These are phyloP conservation scores for Macrophomina tecta DNA, from an alignment of 2,329 filamentous ascomycete genomes.

Conservation along the genomic window DNA sequence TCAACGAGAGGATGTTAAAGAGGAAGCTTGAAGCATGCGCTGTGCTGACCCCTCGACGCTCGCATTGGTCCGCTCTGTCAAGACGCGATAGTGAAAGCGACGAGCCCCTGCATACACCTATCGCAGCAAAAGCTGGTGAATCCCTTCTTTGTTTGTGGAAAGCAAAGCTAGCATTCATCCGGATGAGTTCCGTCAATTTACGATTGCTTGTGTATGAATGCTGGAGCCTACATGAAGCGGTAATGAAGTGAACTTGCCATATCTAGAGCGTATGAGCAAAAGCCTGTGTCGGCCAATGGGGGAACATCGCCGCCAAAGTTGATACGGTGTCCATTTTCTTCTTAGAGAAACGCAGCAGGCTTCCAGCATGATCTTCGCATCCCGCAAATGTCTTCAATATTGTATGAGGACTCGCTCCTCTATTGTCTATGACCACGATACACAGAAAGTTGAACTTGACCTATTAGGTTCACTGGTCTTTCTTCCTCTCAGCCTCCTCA, in stretches of 20 bases:
- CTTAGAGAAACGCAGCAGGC: neutral
- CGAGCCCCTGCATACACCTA: neutral
- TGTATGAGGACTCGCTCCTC: neutral
- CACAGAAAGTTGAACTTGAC: neutral
- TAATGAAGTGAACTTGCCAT: too few relatives aligned
- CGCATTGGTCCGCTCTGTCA: neutral
- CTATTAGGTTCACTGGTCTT: conserved; percentile 32
- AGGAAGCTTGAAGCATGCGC: neutral
- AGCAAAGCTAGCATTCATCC: too few relatives aligned
- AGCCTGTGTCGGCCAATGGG: too few relatives aligned
- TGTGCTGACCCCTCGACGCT: neutral
- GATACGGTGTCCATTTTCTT: too few relatives aligned
- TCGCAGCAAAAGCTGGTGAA: too few relatives aligned
- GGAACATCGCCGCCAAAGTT: too few relatives aligned
- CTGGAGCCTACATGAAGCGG: too few relatives aligned
- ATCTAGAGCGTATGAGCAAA: too few relatives aligned
- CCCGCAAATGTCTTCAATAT: neutral
- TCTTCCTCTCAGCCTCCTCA: conserved; percentile 43
- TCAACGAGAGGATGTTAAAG: too few relatives aligned
- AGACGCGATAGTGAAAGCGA: neutral
- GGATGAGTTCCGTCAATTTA: too few relatives aligned
- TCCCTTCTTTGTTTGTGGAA: too few relatives aligned
- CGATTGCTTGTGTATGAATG: too few relatives aligned
- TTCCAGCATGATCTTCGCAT: neutral
- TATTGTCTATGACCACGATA: conserved; percentile 20